Conservation (phyloP, 2,329 filamentous ascomycete species). For the Clarireedia monteithiana region DNA sequence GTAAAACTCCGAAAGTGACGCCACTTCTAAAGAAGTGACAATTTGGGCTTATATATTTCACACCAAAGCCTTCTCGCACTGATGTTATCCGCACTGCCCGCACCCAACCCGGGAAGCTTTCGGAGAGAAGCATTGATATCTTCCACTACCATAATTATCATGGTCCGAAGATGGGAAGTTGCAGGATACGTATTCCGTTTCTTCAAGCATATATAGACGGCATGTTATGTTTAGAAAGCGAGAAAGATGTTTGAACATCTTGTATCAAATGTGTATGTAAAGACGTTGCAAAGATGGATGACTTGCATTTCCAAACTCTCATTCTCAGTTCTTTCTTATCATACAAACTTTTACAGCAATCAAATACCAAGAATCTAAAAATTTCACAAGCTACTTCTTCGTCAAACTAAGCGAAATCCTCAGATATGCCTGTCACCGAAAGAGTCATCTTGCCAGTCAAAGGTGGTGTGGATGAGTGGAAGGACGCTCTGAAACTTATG, state of each 20-base stretch:
- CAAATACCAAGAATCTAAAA: background rate
- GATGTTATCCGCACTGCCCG: background rate
- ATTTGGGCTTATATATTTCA: no score
- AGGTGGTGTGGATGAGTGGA: constrained; percentile 25
- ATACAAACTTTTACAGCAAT: background rate
- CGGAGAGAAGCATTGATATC: background rate
- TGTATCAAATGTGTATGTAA: background rate
- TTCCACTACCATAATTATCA: background rate
- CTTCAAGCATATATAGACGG: background rate
- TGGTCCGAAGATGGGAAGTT: background rate
- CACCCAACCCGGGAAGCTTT: background rate
- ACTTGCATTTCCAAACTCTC: background rate
- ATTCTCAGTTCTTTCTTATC: background rate
- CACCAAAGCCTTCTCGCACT: background rate
- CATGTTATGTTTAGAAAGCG: no score
- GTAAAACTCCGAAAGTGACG: no score
- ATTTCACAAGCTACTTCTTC: background rate
- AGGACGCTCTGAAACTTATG: constrained; percentile 24
- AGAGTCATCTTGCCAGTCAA: constrained; percentile 22
- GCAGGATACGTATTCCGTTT: background rate
- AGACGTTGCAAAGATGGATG: no score
- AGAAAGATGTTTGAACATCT: background rate
- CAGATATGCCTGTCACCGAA: constrained; percentile 19
- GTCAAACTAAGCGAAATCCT: background rate
- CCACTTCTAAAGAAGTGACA: no score